Evolutionary conservation across 2,329 filamentous ascomycete species (phyloP), one percentile per base, ranked within the genome.

Genomic region (Aspergillus intermedius): DNA sequence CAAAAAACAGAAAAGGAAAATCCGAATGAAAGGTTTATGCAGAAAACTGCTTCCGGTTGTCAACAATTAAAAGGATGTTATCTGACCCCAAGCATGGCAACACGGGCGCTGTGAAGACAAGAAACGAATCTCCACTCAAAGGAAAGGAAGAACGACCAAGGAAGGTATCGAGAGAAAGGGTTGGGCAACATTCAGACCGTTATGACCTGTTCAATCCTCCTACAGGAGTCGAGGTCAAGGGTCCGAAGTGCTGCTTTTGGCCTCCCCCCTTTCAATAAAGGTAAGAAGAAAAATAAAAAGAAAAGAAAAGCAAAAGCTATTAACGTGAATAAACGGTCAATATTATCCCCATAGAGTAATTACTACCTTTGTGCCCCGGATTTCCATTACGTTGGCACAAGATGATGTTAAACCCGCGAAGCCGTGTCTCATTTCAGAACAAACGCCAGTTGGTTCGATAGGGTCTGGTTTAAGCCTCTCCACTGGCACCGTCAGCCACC

Each of bases 251-350:
- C 60, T 61, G 61, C 58, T 62, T 60, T 63, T 62, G 59, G 60
- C 57, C 56, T 55, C 53, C 49, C 54, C 54, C 49, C 48, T 48
- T 55, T 49, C 49, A 56, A 51, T 54, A 58, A 56, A 58, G 17
- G 17, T 19, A 22, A 21, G 19, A 19, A 28, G 10, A 28, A 12
- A 55, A 57, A 55, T 57, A 19, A 9, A 39, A 39, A 17, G 17
- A 15, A 17, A 37, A 9, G 21, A 19, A 40, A 55, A 55, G 54
- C 58, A 63, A 61, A 66, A 66, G 60, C 61, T 66, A 67, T 68
- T 65, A 67, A 67, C 62, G 63, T 67, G 63, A 67, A 65, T 64
- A 63, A 66, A 62, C 60, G 60, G 63, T 66, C 63, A 64, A 66
- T 66, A 65, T 66, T 66, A 66, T 56, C 63, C 61, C 63, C 64